Evolutionary conservation across 228 moss, liverwort and hornwort genomes (phyloP), one percentile per base, ranked within the genome.

Genomic region (Sphagnum magellanicum): DNA sequence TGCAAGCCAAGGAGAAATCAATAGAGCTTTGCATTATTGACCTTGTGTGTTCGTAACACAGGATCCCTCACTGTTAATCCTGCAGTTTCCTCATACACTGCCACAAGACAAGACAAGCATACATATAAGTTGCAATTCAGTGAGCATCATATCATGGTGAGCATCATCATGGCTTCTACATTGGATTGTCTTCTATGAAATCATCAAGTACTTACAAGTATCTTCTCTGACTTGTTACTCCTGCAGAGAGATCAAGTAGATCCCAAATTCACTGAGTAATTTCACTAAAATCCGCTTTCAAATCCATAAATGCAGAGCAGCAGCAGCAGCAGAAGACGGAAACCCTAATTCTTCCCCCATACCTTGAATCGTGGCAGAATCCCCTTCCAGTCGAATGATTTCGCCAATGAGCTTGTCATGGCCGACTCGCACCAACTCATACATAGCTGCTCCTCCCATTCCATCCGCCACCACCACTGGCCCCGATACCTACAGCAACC

Each of bases 401-500:
- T 84, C 84, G 5, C 84, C 84, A 53, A 84, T 81, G n/a, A 84
- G 70, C 12, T 74, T 78, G 67, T 84, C 84, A 60, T 59, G 16
- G 0, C 84, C 84, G 5, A 84, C 84, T 6, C 84, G 77, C 0
- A 84, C 84, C 32, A 84, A 80, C 78, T 84, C 84, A 51, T 78
- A 74, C 84, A 84, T 84, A 10, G 84, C 84, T 52, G 84, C 84
- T 9, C 84, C 84, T 57, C 81, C 78, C 84, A 84, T 84, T 49
- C 78, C 75, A 6, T 84, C 84, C 0, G 84, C 84, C 12, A 84
- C 78, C 60, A 84, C 84, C 61, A 84, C 84, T 10, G 84, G 84
- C 53, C 84, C 84, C n/a, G 84, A 84, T 0, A 84, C 84, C 81
- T 84, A 32, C 32, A 32, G 32, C 32, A 32, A 32, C 32, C 32